These are phyloP conservation scores for Hemileccinum impolitum DNA, from an alignment of 768 basidiomycete genomes.

Conservation along the genomic window DNA sequence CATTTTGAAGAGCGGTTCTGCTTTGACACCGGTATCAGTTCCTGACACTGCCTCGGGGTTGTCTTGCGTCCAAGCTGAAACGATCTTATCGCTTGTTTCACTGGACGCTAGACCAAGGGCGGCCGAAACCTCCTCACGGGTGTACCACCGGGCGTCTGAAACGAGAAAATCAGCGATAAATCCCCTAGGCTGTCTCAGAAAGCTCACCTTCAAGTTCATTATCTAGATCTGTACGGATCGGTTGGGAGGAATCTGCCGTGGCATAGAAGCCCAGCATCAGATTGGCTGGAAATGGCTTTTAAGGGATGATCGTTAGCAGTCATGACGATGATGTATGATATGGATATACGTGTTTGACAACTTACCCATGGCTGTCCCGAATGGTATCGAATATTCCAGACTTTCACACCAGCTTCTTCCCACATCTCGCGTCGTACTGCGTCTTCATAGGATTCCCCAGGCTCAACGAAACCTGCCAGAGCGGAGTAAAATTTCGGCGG, in stretches of 20 bases:
- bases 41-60: slow-evolving; percentile 19
- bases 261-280: slow-evolving; percentile 92
- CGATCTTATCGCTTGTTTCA: slow-evolving; percentile 28
- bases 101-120: slow-evolving; percentile 44
- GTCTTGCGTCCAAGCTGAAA: slow-evolving; percentile 17
- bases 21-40: slow-evolving; percentile 18
- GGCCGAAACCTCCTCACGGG: slow-evolving; percentile 62
- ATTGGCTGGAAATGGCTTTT: slow-evolving; percentile 84
- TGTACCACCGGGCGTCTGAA: slow-evolving; percentile 87
- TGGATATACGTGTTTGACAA: neutral
- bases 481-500: slow-evolving; percentile 80
- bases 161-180: slow-evolving; percentile 5
- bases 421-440: slow-evolving; percentile 90
- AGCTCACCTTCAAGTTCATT: slow-evolving; percentile 84
- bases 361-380: slow-evolving; percentile 84
- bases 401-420: slow-evolving; percentile 93
- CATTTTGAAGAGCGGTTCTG: slow-evolving; percentile 62
- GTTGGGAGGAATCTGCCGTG: slow-evolving; percentile 65
- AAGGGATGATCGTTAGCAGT: neutral
- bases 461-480: slow-evolving; percentile 91
- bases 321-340: neutral
- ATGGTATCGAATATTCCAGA: slow-evolving; percentile 81
- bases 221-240: slow-evolving; percentile 83
- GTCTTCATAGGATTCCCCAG: slow-evolving; percentile 92
- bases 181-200: neutral